Evolutionary conservation across 2,329 filamentous ascomycete genomes (phyloP), one percentile per base, ranked within the genome.

Genomic region (Ramularia endophylla): DNA sequence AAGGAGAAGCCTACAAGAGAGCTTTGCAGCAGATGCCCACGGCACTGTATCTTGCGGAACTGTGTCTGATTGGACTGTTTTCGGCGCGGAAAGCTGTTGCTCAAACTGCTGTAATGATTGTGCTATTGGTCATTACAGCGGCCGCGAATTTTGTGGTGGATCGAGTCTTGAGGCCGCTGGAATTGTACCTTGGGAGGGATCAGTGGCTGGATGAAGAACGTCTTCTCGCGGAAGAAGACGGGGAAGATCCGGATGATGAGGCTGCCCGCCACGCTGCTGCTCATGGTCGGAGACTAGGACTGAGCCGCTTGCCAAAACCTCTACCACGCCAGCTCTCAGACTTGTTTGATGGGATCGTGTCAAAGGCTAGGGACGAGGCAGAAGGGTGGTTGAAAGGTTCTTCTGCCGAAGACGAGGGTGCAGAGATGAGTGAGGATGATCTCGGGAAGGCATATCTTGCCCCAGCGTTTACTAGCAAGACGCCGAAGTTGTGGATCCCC

Each of bases 1-100:
- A 67, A 47, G 70, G 70, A 29, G 62, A 62, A 12, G 63, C 64
- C 2, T 73, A 72, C 52, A 62, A 65, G 39, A 65, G 66, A 18
- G 70, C 70, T 4, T 47, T 73, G 18, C 64, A 68, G 42, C 70
- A 73, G 36, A 61, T 73, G 27, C 64, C 67, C 8, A 66, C 65
- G 3, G 70, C 70, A 37, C 56, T 72, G 12, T 73, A 72, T 41
- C 58, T 73, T 4, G 67, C 68, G 7, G 65, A 72, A 45, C 55
- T 68, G n/a, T 70, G 68, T 44, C 56, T 73, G 16, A 68, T 72
- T 5, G 70, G 69, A 33, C 58, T 72, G 13, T 67, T 72, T 46
- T 57, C 62, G 2, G 63, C 58, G 5, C 46, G 64, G 1, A 58
- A 60, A 34, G 63, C 66, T 2, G 54, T 58, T 6, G 66, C 62